These are phyloP conservation scores for Lactarius hengduanensis DNA, from an alignment of 768 basidiomycete species.

Conservation along the genomic window DNA sequence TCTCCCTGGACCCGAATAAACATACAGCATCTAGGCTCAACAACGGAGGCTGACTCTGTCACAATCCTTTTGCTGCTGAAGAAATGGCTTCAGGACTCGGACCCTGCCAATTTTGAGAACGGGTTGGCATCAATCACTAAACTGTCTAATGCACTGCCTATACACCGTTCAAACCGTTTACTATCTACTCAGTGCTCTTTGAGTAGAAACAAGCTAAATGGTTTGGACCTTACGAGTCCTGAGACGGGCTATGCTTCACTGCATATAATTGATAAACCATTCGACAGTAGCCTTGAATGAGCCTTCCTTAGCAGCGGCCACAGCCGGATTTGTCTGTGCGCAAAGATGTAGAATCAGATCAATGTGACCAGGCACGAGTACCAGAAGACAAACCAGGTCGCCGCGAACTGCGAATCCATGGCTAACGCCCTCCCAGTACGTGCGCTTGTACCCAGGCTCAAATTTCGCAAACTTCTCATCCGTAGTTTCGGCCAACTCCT, in stretches of 20 bases:
- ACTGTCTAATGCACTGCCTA: too few species aligned
- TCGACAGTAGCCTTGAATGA: slow-evolving; percentile 41
- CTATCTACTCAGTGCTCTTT: too few species aligned
- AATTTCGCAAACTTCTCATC: slow-evolving; percentile 42
- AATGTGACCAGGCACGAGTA: background rate
- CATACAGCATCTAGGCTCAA: too few species aligned
- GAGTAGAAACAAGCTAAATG: too few species aligned
- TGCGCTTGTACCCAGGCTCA: slow-evolving; percentile 39
- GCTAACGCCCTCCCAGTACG: slow-evolving; percentile 39
- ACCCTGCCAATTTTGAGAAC: too few species aligned
- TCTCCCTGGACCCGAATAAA: too few species aligned
- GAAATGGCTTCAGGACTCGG: too few species aligned
- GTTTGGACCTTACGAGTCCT: too few species aligned
- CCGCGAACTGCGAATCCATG: slow-evolving; percentile 50
- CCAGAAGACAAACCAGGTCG: slow-evolving; percentile 29
- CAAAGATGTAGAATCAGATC: slow-evolving; percentile 18
- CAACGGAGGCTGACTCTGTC: too few species aligned
- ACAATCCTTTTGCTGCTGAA: too few species aligned
- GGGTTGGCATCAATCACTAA: too few species aligned
- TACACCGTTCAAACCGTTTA: too few species aligned
- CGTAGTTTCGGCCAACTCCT: slow-evolving; percentile 35
- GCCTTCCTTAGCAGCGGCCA: slow-evolving; percentile 42
- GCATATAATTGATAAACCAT: slow-evolving; percentile 38
- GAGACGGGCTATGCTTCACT: background rate
- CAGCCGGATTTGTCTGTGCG: slow-evolving; percentile 32